Evolutionary conservation across 768 basidiomycete genomes (phyloP).

Genomic region (Amanita phalloides): DNA sequence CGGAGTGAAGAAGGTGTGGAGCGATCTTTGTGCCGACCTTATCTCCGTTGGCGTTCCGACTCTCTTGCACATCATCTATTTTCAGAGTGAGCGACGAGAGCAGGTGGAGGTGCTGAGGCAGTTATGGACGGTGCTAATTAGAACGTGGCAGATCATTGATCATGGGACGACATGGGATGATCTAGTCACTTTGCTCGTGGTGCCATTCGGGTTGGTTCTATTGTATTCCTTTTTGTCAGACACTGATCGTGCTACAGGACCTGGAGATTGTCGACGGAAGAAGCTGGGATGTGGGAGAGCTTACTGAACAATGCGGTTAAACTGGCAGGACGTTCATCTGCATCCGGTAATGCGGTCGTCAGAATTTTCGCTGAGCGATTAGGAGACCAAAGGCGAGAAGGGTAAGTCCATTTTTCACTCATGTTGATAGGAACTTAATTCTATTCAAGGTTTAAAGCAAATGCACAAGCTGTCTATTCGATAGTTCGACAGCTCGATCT

Average conservation of each 20-base stretch:
- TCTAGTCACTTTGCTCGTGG: constrained; percentile 30
- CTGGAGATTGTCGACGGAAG: constrained; percentile 33
- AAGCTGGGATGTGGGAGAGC: constrained; percentile 30
- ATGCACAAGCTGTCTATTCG: constrained; percentile 12
- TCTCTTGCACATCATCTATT: constrained; percentile 23
- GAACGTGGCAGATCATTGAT: constrained; percentile 16
- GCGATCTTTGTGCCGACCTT: constrained; percentile 35
- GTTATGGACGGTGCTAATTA: constrained; percentile 38
- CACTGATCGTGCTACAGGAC: constrained; percentile 19
- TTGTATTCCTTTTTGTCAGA: not conserved
- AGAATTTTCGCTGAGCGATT: constrained; percentile 18
- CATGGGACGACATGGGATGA: constrained; percentile 25
- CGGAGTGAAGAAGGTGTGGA: constrained; percentile 33
- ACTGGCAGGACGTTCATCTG: constrained; percentile 11
- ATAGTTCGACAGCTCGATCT: constrained; percentile 16
- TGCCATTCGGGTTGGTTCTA: constrained; percentile 35
- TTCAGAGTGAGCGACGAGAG: constrained; percentile 15
- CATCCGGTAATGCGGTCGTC: constrained; percentile 14
- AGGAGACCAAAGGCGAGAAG: constrained; percentile 9
- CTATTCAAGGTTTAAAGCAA: constrained; percentile 4
- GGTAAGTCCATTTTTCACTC: not conserved
- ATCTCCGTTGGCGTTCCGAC: constrained; percentile 30
- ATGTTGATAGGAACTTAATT: not conserved
- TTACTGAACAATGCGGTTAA: constrained; percentile 22
- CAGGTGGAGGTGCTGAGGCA: constrained; percentile 26